phyloP scores from a whole-genome alignment of 768 basidiomycete genomes.

The Podaxis sp. region DNA sequence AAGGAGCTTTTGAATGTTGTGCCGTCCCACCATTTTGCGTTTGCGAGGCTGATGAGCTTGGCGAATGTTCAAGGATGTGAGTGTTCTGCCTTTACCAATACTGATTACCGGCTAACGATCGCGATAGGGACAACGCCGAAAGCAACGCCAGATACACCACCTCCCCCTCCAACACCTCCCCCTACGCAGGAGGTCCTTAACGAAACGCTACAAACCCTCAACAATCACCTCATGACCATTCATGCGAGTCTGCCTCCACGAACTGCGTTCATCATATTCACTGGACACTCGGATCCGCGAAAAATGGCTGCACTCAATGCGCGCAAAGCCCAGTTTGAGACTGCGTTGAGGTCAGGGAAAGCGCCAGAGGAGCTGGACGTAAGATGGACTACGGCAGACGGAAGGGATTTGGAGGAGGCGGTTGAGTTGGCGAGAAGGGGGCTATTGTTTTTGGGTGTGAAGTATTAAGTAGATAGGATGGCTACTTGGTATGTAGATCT shows the following conservation, averaged over 20 bases:
- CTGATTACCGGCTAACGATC: not conserved
- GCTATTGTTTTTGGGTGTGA: conserved; percentile 75
- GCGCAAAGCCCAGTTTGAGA: conserved; percentile 72
- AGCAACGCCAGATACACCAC: conserved; percentile 34
- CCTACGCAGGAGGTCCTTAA: conserved; percentile 30
- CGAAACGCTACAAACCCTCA: conserved; percentile 46
- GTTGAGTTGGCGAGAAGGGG: conserved; percentile 81
- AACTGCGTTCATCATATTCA: conserved; percentile 83
- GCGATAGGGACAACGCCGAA: conserved; percentile 63
- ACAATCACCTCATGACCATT: conserved; percentile 58
- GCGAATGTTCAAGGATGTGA: conserved; percentile 82
- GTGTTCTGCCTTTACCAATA: conserved; percentile 25
- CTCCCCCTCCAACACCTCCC: conserved; percentile 11
- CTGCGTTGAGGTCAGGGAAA: conserved; percentile 53
- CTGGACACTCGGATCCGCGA: conserved; percentile 87
- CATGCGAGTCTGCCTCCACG: conserved; percentile 71
- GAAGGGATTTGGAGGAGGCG: conserved; percentile 73
- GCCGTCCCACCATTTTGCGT: conserved; percentile 74
- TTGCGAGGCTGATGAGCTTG: conserved; percentile 80
- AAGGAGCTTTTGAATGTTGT: conserved; percentile 60
- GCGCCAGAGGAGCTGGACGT: conserved; percentile 52
- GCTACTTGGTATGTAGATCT: not conserved
- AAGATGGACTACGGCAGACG: conserved; percentile 80
- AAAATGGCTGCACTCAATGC: conserved; percentile 72
- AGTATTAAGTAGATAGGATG: conserved; percentile 17